Conservation (phyloP, 2,329 filamentous ascomycete species). For the Sarocladium brachiariae region DNA sequence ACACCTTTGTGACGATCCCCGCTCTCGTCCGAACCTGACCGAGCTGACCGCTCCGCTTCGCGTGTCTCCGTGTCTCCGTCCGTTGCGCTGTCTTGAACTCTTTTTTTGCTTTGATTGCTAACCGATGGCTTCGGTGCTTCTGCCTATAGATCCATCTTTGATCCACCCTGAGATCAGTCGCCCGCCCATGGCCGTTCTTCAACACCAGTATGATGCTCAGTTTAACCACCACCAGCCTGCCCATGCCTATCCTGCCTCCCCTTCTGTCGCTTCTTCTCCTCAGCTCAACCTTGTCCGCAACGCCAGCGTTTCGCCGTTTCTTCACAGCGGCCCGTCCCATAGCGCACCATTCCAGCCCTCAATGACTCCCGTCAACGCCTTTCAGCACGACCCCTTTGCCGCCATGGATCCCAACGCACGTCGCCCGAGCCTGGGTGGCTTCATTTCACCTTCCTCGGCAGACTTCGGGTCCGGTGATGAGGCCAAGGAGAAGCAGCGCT, state of each 20-base stretch:
- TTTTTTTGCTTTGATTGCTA: constrained; percentile 21
- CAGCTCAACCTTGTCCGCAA: constrained; percentile 41
- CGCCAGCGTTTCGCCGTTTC: constrained; percentile 58
- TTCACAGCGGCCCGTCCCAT: constrained; percentile 22
- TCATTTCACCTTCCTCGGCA: constrained; percentile 54
- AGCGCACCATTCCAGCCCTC: constrained; percentile 41
- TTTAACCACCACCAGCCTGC: constrained; percentile 32
- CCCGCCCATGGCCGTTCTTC: constrained; percentile 36
- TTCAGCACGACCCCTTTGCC: constrained; percentile 46
- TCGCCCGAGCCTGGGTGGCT: constrained; percentile 62
- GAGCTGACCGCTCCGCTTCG: not conserved
- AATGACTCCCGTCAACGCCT: constrained; percentile 24
- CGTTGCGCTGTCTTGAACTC: constrained; percentile 11
- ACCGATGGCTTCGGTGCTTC: constrained; percentile 19
- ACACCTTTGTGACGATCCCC: not conserved
- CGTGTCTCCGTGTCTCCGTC: constrained; percentile 6
- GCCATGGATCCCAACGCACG: constrained; percentile 42
- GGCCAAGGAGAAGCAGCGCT: constrained; percentile 62
- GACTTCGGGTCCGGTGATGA: constrained; percentile 57
- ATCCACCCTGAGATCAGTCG: constrained; percentile 49
- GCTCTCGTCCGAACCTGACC: not conserved
- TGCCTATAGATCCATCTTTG: constrained; percentile 44
- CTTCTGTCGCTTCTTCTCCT: constrained; percentile 52
- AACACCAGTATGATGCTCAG: constrained; percentile 40
- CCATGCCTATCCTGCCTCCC: constrained; percentile 51